Percentiles rank a stretch among this genome's conserved stretches.
phyloP scores from a whole-genome alignment of 495 filamentous ascomycete genomes.

The Lophiotrema nucula region DNA sequence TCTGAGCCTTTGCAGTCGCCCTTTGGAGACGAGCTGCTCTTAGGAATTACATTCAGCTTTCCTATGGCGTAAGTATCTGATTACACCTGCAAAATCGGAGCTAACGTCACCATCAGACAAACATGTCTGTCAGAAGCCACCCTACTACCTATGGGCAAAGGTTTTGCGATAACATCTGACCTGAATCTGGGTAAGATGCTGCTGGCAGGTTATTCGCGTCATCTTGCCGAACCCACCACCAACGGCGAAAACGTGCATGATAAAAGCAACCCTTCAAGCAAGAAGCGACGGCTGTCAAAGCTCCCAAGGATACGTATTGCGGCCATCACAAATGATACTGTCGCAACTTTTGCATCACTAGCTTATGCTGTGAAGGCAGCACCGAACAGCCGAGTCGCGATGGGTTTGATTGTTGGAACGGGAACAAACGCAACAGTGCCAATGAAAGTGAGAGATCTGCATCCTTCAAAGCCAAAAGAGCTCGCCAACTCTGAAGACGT shows the following conservation, averaged over 20 bases:
- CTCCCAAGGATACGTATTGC: conserved; percentile 68
- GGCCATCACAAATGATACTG: conserved; percentile 79
- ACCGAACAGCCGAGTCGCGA: conserved; percentile 68
- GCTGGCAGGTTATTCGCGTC: conserved; percentile 64
- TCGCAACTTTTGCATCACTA: conserved; percentile 75
- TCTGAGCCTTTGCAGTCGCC: conserved; percentile 27
- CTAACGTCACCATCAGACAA: conserved; percentile 55
- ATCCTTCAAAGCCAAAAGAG: conserved; percentile 41
- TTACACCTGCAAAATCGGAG: not conserved
- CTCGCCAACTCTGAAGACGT: conserved; percentile 10
- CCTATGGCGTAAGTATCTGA: conserved; percentile 62
- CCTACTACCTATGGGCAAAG: conserved; percentile 85
- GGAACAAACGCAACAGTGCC: conserved; percentile 82
- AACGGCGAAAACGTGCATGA: conserved; percentile 37
- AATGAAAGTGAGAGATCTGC: conserved; percentile 62
- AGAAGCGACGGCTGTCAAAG: conserved; percentile 46
- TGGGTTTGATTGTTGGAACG: conserved; percentile 80
- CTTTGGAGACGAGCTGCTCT: conserved; percentile 58
- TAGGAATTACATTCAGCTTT: conserved; percentile 86
- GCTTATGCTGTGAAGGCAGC: conserved; percentile 63
- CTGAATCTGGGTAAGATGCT: conserved; percentile 71
- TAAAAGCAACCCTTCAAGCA: conserved; percentile 37
- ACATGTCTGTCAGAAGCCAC: conserved; percentile 70
- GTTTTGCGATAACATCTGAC: conserved; percentile 72
- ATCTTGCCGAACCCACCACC: conserved; percentile 47